phyloP scores from a whole-genome alignment of 768 basidiomycete species.

The Cubamyces sp. region DNA sequence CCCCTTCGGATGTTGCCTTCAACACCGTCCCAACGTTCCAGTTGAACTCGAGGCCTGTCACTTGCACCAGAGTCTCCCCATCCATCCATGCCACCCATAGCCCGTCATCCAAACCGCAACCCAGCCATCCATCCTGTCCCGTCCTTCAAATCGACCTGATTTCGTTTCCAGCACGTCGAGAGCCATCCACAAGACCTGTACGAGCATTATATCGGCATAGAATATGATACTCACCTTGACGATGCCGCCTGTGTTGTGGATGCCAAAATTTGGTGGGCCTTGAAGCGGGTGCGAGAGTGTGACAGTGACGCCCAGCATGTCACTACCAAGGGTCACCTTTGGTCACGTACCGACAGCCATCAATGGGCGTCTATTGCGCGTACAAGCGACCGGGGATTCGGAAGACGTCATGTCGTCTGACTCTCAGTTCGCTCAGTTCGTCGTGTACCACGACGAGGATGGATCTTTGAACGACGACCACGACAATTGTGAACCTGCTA shows the following conservation, averaged over 20 bases:
- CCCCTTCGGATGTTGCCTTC: not conserved
- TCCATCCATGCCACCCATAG: not conserved
- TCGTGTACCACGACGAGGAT: constrained; percentile 1
- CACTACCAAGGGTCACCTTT: not conserved
- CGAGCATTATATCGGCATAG: constrained; percentile 13
- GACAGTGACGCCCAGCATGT: constrained; percentile 12
- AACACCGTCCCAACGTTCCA: too few relatives aligned
- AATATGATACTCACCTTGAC: constrained; percentile 35
- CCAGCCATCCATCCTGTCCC: constrained; percentile 29
- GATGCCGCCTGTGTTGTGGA: constrained; percentile 35
- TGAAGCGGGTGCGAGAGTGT: constrained; percentile 14
- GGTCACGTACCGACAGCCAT: not conserved
- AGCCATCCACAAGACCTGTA: constrained; percentile 15
- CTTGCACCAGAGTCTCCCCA: too few relatives aligned
- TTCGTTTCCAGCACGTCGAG: constrained; percentile 8
- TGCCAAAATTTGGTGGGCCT: constrained; percentile 23
- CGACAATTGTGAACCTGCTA: not conserved
- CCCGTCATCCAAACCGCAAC: constrained; percentile 26
- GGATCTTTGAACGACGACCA: not conserved
- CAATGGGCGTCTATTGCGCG: not conserved
- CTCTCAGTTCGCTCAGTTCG: too few relatives aligned
- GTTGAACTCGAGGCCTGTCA: too few relatives aligned
- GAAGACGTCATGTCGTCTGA: not conserved
- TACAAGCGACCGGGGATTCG: not conserved
- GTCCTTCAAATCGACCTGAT: not conserved